Base-by-base conservation (phyloP, 176 grass and related monocot genomes). In the Eremochloa ophiuroides region DNA sequence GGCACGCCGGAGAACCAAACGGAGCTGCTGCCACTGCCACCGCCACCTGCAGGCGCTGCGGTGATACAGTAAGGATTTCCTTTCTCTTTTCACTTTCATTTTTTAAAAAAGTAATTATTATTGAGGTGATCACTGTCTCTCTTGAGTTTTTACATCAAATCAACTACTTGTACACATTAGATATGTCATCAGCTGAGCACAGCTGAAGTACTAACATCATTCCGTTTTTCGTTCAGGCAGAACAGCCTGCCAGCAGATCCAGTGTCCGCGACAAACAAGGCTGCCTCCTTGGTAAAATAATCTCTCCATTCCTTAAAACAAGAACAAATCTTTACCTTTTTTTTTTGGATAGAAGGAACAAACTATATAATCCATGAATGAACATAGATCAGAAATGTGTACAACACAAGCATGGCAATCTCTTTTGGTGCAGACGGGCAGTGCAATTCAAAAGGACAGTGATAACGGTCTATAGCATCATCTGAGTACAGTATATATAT, bases 221-320 rank as follows among this genome's bases (percentile, higher is more conserved):
- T 29, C 10, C 25, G 56, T 35, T 48, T 74, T 10, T 18, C 10
- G 43, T 76, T 5, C 87, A 89, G 87, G 58, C 59, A 83, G 6
- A 63, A 25, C 25, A 81, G 43, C 34, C 48, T 66, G 28, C 55
- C 56, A 7, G 31, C 81, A 40, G 29, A 89, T 6, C 60, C 81
- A 62, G 48, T 71, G 14, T 47, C 91, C 14, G 38, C 34, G 28
- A 61, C 87, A 55, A 81, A n/a, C 8, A 20, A 75, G 7, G 10
- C 58, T 20, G 3, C 75, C 12, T 14, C 27, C 53, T 18, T n/a
- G 82, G 77, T 89, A 85, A 76, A 75, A n/a, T 6, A 66, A 8
- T 23, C 34, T 61, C 10, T 38, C 43, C 25, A 35, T n/a, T 68
- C 34, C 26, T 44, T 44, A 12, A 68, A 18, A 69, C 35, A 65